phyloP scores from a whole-genome alignment of 306 rosid species.

The Fragaria nilgerrensis region DNA sequence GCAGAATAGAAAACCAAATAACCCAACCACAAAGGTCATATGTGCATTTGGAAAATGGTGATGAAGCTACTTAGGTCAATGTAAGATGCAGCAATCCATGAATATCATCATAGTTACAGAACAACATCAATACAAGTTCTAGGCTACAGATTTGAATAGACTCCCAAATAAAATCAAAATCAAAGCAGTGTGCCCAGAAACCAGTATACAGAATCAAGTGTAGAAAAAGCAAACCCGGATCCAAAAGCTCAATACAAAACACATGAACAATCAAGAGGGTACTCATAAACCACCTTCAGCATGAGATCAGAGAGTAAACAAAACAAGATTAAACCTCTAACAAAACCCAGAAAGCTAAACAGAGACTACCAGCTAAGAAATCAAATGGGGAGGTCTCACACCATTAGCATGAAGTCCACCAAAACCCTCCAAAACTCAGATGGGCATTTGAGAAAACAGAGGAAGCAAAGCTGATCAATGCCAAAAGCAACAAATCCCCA shows the following conservation, averaged over 20 bases:
- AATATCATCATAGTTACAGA: not conserved
- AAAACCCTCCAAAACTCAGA: conserved; percentile 12
- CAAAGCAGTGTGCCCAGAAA: conserved; percentile 2
- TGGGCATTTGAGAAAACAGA: conserved; percentile 7
- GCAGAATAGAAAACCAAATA: conserved; percentile 2
- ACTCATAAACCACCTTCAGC: not conserved
- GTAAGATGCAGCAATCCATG: not conserved
- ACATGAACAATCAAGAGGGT: conserved; percentile 1
- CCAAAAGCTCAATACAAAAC: not conserved
- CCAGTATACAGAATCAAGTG: not conserved
- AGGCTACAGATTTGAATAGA: not conserved
- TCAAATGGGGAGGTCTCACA: conserved; percentile 18
- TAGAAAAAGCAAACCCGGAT: conserved; percentile 9
- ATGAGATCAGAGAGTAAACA: conserved; percentile 19
- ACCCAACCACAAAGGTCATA: not conserved
- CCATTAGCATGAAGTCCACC: conserved; percentile 21
- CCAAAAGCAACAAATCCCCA: conserved; percentile 13
- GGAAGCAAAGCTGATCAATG: conserved; percentile 5
- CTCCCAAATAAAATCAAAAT: not conserved
- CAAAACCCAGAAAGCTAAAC: conserved; percentile 20
- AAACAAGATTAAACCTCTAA: not conserved
- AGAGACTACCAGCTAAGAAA: conserved; percentile 13
- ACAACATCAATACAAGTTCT: conserved; percentile 6
- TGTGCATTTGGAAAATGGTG: conserved; percentile 7
- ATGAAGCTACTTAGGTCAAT: not conserved